phyloP scores from a whole-genome alignment of 164 flowering plant genomes.

The Aristolochia contorta region DNA sequence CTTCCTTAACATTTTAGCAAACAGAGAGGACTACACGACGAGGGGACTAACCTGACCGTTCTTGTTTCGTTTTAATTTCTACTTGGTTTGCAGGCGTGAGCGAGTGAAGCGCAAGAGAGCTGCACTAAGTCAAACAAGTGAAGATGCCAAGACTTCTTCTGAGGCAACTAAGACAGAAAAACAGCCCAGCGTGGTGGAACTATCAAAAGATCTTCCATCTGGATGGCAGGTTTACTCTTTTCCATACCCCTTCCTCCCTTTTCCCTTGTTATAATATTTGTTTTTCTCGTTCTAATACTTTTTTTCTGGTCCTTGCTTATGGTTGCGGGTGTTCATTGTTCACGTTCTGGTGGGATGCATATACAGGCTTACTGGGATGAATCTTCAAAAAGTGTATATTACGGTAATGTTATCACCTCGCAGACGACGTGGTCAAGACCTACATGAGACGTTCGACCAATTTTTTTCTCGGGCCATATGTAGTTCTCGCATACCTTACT shows the following conservation, averaged over 20 bases:
- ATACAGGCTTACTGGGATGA: constrained; percentile 85
- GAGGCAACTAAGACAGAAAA: constrained; percentile 23
- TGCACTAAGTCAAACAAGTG: constrained; percentile 17
- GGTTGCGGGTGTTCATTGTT: not conserved
- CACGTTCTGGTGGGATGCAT: not conserved
- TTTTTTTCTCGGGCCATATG: not conserved
- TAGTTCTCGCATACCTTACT: too few species aligned
- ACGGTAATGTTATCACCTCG: constrained; percentile 55
- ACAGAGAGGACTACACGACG: too few species aligned
- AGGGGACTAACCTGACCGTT: too few species aligned
- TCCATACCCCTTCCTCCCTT: not conserved
- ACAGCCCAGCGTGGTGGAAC: constrained; percentile 49
- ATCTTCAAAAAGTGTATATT: constrained; percentile 62
- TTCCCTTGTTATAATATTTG: too few species aligned
- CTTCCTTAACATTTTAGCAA: not conserved
- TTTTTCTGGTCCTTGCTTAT: not conserved
- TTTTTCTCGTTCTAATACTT: not conserved
- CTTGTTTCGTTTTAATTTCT: not conserved
- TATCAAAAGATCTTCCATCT: constrained; percentile 61
- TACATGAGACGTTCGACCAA: not conserved
- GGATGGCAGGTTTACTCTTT: constrained; percentile 76
- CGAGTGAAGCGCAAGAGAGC: constrained; percentile 77
- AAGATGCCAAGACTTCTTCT: constrained; percentile 18
- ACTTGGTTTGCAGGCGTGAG: constrained; percentile 58
- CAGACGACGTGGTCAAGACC: constrained; percentile 81